Evolutionary conservation across 495 filamentous ascomycete genomes (phyloP).

Genomic region (Hypomontagnella monticulosa): DNA sequence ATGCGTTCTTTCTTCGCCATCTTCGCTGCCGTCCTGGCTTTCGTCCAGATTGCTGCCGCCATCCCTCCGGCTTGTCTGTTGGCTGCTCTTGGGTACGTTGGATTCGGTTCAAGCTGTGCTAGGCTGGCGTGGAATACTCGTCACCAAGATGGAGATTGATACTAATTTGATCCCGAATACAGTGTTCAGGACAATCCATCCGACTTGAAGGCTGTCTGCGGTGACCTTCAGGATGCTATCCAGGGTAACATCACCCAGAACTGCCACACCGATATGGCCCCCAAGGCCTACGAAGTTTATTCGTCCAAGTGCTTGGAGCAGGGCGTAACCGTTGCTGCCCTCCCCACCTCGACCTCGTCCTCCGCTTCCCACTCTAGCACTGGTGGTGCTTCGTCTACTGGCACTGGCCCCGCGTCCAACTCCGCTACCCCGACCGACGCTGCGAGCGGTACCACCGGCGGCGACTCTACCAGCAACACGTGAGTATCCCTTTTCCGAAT

Average conservation of each 20-base stretch:
- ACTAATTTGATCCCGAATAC: constrained; percentile 8
- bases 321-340: constrained; percentile 44
- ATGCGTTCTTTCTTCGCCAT: constrained; percentile 47
- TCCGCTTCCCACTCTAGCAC: constrained; percentile 27
- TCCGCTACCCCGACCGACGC: constrained; percentile 23
- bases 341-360: constrained; percentile 32
- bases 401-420: constrained; percentile 16
- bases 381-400: constrained; percentile 23
- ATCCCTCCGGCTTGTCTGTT: constrained; percentile 50
- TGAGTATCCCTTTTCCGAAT: constrained; percentile 9
- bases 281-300: constrained; percentile 43
- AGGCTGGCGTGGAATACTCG: not conserved
- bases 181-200: constrained; percentile 47
- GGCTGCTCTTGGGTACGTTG: constrained; percentile 47
- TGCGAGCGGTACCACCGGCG: constrained; percentile 9
- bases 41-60: constrained; percentile 43
- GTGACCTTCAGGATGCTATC: constrained; percentile 37
- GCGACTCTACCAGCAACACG: constrained; percentile 31
- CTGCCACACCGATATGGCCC: constrained; percentile 40
- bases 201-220: constrained; percentile 47
- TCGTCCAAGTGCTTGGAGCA: constrained; percentile 46
- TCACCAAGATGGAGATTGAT: not conserved
- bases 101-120: not conserved
- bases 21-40: constrained; percentile 43
- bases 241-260: constrained; percentile 47